phyloP scores from a whole-genome alignment of 1,284 basidiomycete genomes.

The Pseudozyma thailandica region DNA sequence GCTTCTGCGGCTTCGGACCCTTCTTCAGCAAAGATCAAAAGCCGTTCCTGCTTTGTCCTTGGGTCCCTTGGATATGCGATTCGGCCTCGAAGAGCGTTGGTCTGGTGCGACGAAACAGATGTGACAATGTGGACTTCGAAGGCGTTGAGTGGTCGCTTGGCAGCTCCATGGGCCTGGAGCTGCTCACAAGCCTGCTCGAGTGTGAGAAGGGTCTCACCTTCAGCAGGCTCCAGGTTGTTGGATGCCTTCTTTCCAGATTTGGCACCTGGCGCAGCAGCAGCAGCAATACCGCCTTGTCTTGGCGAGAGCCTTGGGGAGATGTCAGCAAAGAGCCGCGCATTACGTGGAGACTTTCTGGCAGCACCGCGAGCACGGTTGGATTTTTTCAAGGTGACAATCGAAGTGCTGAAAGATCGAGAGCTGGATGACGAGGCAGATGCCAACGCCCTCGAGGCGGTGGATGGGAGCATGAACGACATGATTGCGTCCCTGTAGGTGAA shows the following conservation, averaged over 20 bases:
- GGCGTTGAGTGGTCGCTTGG: slow-evolving; percentile 54
- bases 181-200: slow-evolving; percentile 49
- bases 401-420: slow-evolving; percentile 41
- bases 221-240: slow-evolving; percentile 36
- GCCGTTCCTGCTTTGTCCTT: slow-evolving; percentile 58
- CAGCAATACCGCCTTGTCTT: slow-evolving; percentile 16
- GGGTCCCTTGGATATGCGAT: slow-evolving; percentile 60
- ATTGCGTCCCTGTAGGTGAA: background rate
- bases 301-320: slow-evolving; percentile 27
- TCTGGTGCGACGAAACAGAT: slow-evolving; percentile 61
- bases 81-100: slow-evolving; percentile 65
- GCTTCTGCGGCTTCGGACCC: slow-evolving; percentile 55
- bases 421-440: slow-evolving; percentile 22
- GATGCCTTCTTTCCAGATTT: slow-evolving; percentile 28
- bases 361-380: slow-evolving; percentile 51
- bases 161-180: slow-evolving; percentile 29
- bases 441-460: slow-evolving; percentile 10
- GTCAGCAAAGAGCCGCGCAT: slow-evolving; percentile 32
- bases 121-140: slow-evolving; percentile 67
- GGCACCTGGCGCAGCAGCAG: slow-evolving; percentile 5
- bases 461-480: slow-evolving; percentile 26
- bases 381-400: slow-evolving; percentile 41
- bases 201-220: slow-evolving; percentile 43
- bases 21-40: slow-evolving; percentile 66
- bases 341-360: slow-evolving; percentile 48